A percentile compares a stretch with the other conserved stretches of the same genome.
phyloP scores from a whole-genome alignment of 2,329 filamentous ascomycete species.

The Monosporascus sp. region DNA sequence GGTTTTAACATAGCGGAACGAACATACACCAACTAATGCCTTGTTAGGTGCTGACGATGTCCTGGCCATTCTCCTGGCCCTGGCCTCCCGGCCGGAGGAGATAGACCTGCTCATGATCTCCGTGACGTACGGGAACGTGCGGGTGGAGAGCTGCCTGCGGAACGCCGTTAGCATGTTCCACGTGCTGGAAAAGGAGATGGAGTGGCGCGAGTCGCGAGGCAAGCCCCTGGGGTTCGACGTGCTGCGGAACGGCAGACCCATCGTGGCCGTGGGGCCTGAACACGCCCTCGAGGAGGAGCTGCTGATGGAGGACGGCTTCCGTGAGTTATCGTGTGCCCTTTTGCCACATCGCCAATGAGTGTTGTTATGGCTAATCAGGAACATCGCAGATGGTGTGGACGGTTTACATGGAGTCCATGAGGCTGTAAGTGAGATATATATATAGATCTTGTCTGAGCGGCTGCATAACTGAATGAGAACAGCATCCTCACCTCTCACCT shows the following conservation, averaged over 20 bases:
- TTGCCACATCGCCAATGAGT: not conserved
- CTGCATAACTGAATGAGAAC: slow-evolving; percentile 4
- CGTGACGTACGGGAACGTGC: slow-evolving; percentile 90
- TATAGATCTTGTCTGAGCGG: not conserved
- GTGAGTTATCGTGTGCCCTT: slow-evolving; percentile 45
- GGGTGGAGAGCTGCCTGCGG: slow-evolving; percentile 77
- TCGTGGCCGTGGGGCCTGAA: slow-evolving; percentile 81
- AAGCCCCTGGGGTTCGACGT: slow-evolving; percentile 66
- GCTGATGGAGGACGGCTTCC: slow-evolving; percentile 81
- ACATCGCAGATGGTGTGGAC: slow-evolving; percentile 60
- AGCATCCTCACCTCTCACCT: slow-evolving; percentile 70
- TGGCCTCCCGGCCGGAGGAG: slow-evolving; percentile 76
- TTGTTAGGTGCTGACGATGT: slow-evolving; percentile 78
- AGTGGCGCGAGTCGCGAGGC: slow-evolving; percentile 71
- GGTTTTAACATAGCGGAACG: not conserved
- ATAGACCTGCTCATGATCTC: slow-evolving; percentile 82
- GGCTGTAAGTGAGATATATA: slow-evolving; percentile 32
- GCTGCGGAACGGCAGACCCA: slow-evolving; percentile 67
- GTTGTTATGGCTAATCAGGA: slow-evolving; percentile 4
- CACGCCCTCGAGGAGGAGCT: slow-evolving; percentile 79
- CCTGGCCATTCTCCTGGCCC: slow-evolving; percentile 78
- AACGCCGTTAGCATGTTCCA: slow-evolving; percentile 91
- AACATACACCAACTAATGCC: slow-evolving; percentile 2
- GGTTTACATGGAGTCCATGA: slow-evolving; percentile 72
- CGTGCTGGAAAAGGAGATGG: slow-evolving; percentile 80